Evolutionary conservation across 2,329 filamentous ascomycete genomes (phyloP).

Genomic region (Talaromyces sp.): DNA sequence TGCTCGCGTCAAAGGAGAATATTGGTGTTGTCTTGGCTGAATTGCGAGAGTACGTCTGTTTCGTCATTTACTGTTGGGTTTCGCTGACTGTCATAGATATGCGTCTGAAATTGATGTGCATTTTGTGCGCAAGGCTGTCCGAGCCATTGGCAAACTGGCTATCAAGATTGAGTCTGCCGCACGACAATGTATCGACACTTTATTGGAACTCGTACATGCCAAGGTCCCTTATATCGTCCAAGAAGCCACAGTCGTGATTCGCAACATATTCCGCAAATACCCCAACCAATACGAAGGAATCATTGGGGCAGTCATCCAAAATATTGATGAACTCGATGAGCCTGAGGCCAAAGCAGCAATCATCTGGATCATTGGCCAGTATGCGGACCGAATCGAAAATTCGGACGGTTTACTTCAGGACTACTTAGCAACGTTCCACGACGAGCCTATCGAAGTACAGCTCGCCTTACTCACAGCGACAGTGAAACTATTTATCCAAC

Average conservation of each 20-base stretch:
- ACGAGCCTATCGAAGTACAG: constrained; percentile 94
- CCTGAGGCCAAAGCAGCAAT: constrained; percentile 97
- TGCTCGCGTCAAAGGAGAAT: constrained; percentile 93
- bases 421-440: constrained; percentile 88
- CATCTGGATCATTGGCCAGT: constrained; percentile 99
- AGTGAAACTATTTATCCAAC: constrained; percentile 95
- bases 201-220: constrained; percentile 91
- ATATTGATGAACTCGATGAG: constrained; percentile 93
- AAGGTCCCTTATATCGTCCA: constrained; percentile 99
- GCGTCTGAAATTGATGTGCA: constrained; percentile 98
- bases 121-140: constrained; percentile 95
- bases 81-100: constrained; percentile 50
- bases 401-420: constrained; percentile 91
- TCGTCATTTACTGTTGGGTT: not conserved
- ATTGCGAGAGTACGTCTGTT: constrained; percentile 68
- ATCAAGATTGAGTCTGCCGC: constrained; percentile 98
- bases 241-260: constrained; percentile 96
- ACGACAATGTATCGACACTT: constrained; percentile 82
- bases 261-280: constrained; percentile 99
- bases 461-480: constrained; percentile 91
- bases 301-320: constrained; percentile 91
- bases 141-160: constrained; percentile 94
- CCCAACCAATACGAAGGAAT: constrained; percentile 98
- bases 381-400: constrained; percentile 95
- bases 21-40: constrained; percentile 94